Evolutionary conservation across 2,329 filamentous ascomycete species (phyloP).

Genomic region (Blumeriella jaapii): DNA sequence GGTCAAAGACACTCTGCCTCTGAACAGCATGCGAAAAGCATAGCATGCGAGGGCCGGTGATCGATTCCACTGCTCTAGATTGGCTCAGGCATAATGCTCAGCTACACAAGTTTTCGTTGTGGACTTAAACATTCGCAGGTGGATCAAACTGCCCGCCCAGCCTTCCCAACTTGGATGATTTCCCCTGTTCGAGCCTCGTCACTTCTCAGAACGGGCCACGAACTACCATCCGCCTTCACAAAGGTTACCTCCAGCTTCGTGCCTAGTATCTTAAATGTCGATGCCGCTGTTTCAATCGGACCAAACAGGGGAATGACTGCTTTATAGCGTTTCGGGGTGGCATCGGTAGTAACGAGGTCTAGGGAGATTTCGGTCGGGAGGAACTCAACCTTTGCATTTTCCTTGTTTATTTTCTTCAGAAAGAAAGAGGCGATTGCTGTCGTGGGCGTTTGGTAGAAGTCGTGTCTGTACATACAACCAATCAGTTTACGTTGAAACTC

Average conservation of each 20-base stretch:
- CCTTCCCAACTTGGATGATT: slow-evolving; percentile 81
- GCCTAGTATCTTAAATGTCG: slow-evolving; percentile 54
- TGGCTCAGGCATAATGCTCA: background rate
- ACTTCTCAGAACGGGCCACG: slow-evolving; percentile 57
- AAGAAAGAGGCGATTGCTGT: slow-evolving; percentile 86
- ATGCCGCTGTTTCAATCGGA: slow-evolving; percentile 55
- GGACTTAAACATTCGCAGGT: slow-evolving; percentile 1
- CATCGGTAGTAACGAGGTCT: slow-evolving; percentile 76
- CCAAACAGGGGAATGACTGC: slow-evolving; percentile 65
- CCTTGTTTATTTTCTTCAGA: slow-evolving; percentile 92
- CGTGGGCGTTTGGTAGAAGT: slow-evolving; percentile 87
- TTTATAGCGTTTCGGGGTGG: slow-evolving; percentile 63
- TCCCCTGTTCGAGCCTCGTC: slow-evolving; percentile 58
- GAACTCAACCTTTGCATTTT: slow-evolving; percentile 62
- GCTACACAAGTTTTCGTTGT: background rate
- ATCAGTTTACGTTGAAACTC: slow-evolving; percentile 1
- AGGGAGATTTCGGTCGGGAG: slow-evolving; percentile 50
- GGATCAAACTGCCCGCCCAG: slow-evolving; percentile 32
- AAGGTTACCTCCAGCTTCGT: slow-evolving; percentile 61
- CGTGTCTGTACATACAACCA: slow-evolving; percentile 42
- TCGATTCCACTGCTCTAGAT: background rate
- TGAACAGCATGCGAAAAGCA: background rate
- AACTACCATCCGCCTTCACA: slow-evolving; percentile 48
- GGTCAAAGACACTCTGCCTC: background rate
- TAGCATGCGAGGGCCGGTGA: no score